These are phyloP conservation scores for Lolium multiflorum DNA, from an alignment of 176 grass and related monocot genomes.

Conservation along the genomic window DNA sequence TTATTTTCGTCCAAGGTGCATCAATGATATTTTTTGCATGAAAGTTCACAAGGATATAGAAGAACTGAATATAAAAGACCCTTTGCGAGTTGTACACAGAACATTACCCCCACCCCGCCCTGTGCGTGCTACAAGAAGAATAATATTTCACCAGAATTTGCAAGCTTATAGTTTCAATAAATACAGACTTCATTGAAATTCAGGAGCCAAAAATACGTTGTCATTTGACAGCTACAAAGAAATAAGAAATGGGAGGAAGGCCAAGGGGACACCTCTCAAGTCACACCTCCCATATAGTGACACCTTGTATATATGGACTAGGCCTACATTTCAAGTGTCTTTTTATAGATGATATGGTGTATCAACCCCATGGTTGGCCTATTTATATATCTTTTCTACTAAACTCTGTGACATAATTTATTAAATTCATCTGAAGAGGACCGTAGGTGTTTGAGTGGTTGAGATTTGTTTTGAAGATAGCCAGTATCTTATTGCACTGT, in stretches of 20 bases:
- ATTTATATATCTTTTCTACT: not conserved
- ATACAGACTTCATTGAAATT: not conserved
- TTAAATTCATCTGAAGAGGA: not conserved
- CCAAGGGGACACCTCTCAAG: constrained; percentile 4
- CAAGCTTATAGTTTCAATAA: not conserved
- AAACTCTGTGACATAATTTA: not conserved
- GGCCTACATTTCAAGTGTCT: not conserved
- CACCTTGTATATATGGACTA: constrained; percentile 1
- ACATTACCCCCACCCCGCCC: not conserved
- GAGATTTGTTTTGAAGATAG: constrained; percentile 16
- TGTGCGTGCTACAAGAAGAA: not conserved
- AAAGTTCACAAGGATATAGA: not conserved
- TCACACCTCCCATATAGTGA: constrained; percentile 9
- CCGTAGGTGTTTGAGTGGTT: not conserved
- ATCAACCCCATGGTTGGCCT: not conserved
- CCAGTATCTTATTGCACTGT: not conserved
- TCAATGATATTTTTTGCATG: not conserved
- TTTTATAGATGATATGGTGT: constrained; percentile 3
- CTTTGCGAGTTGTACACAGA: no score
- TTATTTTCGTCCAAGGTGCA: not conserved
- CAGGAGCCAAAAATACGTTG: not conserved
- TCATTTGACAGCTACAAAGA: not conserved
- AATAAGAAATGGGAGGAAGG: not conserved
- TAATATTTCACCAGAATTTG: not conserved
- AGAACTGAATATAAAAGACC: not conserved